Evolutionary conservation across 306 rosid genomes (phyloP).

Genomic region (Benincasa hispida): DNA sequence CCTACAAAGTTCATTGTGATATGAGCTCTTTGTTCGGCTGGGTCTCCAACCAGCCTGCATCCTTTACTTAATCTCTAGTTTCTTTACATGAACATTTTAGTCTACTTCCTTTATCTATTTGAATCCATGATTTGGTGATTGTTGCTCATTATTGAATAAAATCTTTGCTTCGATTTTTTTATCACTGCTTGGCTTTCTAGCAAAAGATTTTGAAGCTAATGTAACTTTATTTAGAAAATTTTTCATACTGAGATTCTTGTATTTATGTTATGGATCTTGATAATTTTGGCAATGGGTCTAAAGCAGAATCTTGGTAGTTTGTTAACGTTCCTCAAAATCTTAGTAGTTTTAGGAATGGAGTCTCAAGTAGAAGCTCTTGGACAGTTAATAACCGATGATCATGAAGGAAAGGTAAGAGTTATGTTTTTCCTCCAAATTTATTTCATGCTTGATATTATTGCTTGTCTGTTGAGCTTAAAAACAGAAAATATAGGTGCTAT

Average conservation of each 20-base stretch:
- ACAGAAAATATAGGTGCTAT: too few species aligned
- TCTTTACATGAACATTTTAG: too few species aligned
- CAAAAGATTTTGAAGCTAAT: neutral
- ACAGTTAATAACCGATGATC: conserved; percentile 76
- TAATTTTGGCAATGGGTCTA: too few species aligned
- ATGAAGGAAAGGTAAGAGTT: conserved; percentile 66
- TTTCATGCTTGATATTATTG: neutral
- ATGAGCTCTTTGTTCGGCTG: too few species aligned
- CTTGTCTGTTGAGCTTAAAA: neutral
- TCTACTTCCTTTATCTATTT: neutral
- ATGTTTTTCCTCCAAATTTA: neutral
- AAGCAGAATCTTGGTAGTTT: too few species aligned
- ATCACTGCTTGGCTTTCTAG: neutral
- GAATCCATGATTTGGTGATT: neutral
- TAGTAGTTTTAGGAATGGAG: conserved; percentile 79
- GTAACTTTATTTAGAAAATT: too few species aligned
- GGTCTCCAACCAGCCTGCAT: too few species aligned
- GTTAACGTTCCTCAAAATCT: conserved; percentile 4
- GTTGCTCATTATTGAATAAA: neutral
- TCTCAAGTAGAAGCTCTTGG: conserved; percentile 96
- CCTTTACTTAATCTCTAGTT: too few species aligned
- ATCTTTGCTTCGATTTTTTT: neutral
- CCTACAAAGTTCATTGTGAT: conserved; percentile 94
- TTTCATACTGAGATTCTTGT: neutral
- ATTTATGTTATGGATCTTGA: neutral